A percentile compares a stretch with the other conserved stretches of the same genome.
These are phyloP conservation scores for Salvia hispanica DNA, from an alignment of 257 asterid genomes.

Conservation along the genomic window DNA sequence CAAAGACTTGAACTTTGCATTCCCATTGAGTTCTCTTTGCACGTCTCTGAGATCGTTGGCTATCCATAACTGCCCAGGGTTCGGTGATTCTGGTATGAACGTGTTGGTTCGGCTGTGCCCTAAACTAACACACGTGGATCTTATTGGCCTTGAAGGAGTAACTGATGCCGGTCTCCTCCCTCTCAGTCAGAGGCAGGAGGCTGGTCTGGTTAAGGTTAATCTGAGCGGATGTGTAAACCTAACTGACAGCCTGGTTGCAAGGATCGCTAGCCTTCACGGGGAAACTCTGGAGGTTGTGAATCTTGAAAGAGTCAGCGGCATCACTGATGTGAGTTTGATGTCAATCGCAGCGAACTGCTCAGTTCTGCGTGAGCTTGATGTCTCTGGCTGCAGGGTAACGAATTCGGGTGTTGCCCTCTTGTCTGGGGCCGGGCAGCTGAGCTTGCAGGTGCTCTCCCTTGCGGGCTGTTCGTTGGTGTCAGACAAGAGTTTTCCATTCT, in stretches of 20 bases:
- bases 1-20: conserved; percentile 45
- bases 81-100: conserved; percentile 58
- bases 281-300: conserved; percentile 63
- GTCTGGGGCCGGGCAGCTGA: conserved; percentile 56
- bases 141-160: conserved; percentile 51
- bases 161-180: conserved; percentile 72
- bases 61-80: conserved; percentile 70
- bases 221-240: conserved; percentile 70
- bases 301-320: conserved; percentile 62
- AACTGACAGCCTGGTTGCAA: conserved; percentile 55
- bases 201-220: conserved; percentile 65
- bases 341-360: conserved; percentile 63
- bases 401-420: conserved; percentile 65
- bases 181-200: conserved; percentile 53
- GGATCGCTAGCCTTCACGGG: conserved; percentile 63
- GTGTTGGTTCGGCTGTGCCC: conserved; percentile 64
- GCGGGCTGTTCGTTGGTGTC: conserved; percentile 62
- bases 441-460: conserved; percentile 62
- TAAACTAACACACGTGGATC: conserved; percentile 53
- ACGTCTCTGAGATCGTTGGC: conserved; percentile 61
- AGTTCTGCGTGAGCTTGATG: conserved; percentile 59
- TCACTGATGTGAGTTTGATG: conserved; percentile 62
- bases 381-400: conserved; percentile 56
- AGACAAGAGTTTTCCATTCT: conserved; percentile 54
- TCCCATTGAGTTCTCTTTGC: conserved; percentile 46